phyloP scores from a whole-genome alignment of 768 basidiomycete genomes.

The Tricholoma sp. region DNA sequence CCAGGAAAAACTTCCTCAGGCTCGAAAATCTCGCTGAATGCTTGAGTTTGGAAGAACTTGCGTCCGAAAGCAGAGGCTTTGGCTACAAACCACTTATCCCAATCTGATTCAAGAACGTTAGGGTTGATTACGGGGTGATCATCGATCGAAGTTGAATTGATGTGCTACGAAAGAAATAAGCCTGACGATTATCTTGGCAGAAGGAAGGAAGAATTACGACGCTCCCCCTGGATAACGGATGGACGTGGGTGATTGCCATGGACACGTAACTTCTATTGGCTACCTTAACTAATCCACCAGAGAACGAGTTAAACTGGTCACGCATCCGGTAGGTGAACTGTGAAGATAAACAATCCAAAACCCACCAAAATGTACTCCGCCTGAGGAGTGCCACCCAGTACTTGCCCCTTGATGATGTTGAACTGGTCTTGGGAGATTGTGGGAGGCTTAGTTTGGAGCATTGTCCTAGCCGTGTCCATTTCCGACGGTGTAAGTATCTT shows the following conservation, averaged over 20 bases:
- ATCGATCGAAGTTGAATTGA: conserved; percentile 20
- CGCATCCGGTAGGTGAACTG: background rate
- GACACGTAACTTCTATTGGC: conserved; percentile 30
- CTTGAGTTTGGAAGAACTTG: conserved; percentile 24
- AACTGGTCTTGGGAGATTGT: conserved; percentile 23
- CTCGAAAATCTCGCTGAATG: conserved; percentile 25
- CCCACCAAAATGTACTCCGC: conserved; percentile 26
- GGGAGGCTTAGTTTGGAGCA: conserved; percentile 23
- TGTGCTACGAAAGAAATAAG: conserved; percentile 14
- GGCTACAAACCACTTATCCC: conserved; percentile 27
- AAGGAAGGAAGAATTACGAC: conserved; percentile 18
- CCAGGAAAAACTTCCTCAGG: conserved; percentile 26
- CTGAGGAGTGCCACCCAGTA: conserved; percentile 24
- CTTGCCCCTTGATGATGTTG: conserved; percentile 21
- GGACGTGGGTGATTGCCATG: conserved; percentile 31
- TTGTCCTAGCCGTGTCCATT: conserved; percentile 15
- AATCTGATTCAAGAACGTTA: conserved; percentile 26
- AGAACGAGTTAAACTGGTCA: conserved; percentile 28
- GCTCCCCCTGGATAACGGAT: conserved; percentile 43
- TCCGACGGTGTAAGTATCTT: conserved; percentile 21
- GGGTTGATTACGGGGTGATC: conserved; percentile 24
- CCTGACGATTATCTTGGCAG: background rate
- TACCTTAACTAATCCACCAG: conserved; percentile 20
- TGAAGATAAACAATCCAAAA: background rate
- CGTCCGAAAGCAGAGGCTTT: conserved; percentile 28